Base-by-base conservation (phyloP, 768 basidiomycete species). In the Leccinum subgranulosum region DNA sequence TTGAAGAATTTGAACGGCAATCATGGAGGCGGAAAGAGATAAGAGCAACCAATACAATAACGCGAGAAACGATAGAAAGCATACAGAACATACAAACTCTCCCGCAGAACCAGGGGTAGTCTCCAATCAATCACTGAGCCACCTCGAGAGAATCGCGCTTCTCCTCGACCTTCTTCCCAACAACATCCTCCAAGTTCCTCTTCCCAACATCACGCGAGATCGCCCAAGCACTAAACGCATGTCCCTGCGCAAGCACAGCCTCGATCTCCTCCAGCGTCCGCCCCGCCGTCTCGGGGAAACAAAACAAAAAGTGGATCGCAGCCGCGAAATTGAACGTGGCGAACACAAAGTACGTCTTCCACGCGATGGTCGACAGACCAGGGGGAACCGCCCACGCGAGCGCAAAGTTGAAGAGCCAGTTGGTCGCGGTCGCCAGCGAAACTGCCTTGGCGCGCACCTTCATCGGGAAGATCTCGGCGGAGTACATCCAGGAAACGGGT, bases 281-380 rank as follows among this genome's bases (percentile, higher is more conserved):
- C 4, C 84, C 84, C 14, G 84, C 84, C 3, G 88, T 89, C 72
- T 91, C 90, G 12, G 88, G 90, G 79, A 82, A 91, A 79, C 86
- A 86, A 80, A 91, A 90, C 66, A 86, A 75, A 58, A 90, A 76
- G 63, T 90, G 88, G 53, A 89, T 73, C 68, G 80, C 85, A 1
- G 84, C 85, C 1, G 84, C 83, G 57, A 87, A 84, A 76, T 88
- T 88, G 81, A 89, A 89, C 10, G 86, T 73, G 9, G 85, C 87
- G 66, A 90, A 89, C 69, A 90, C 84, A 72, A 88, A 88, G 73
- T 89, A 90, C 2, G 81, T 90, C 73, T 83, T 86, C 80, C 84
- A 87, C 15, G 85, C 87, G 58, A 91, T 88, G 61, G 61, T 76
- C 28, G 81, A 70, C 49, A 91, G 80, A 7, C 81, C 83, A 0